Conservation (phyloP, 2,329 filamentous ascomycete genomes). For the Phyllosticta capitalensis region DNA sequence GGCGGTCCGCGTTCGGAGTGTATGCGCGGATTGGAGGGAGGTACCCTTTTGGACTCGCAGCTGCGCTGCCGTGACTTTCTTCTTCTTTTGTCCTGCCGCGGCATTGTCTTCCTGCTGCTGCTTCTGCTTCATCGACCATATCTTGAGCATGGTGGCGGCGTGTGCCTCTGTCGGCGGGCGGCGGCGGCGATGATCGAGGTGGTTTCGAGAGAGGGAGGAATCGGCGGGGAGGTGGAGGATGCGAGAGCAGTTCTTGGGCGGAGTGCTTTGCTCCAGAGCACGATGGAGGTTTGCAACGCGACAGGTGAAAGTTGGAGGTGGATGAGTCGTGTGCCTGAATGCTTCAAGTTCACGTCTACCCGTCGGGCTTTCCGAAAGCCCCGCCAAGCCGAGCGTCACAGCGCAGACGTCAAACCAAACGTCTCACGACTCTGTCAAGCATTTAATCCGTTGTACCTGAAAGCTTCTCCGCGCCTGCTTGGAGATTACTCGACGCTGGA, state of each 20-base stretch:
- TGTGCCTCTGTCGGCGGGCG: neutral
- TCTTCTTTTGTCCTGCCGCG: constrained; percentile 78
- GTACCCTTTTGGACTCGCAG: constrained; percentile 91
- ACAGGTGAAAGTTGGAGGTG: neutral
- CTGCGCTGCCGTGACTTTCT: constrained; percentile 96
- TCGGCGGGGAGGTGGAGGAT: neutral
- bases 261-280: neutral
- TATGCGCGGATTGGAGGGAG: constrained; percentile 11
- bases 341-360: neutral
- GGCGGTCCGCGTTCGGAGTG: neutral
- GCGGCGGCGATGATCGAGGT: neutral
- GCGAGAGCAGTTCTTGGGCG: neutral
- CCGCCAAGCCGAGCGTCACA: neutral
- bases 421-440: neutral
- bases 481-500: too few species aligned
- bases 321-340: neutral
- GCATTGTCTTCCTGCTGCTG: constrained; percentile 85
- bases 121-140: constrained; percentile 99
- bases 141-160: constrained; percentile 76
- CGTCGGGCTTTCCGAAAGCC: neutral
- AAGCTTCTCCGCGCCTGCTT: too few species aligned
- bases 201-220: neutral
- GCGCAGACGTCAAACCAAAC: neutral
- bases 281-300: neutral
- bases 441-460: too few species aligned